phyloP scores from a whole-genome alignment of 1,139 yeast species.

The Magnusiomyces tetraspermus region DNA sequence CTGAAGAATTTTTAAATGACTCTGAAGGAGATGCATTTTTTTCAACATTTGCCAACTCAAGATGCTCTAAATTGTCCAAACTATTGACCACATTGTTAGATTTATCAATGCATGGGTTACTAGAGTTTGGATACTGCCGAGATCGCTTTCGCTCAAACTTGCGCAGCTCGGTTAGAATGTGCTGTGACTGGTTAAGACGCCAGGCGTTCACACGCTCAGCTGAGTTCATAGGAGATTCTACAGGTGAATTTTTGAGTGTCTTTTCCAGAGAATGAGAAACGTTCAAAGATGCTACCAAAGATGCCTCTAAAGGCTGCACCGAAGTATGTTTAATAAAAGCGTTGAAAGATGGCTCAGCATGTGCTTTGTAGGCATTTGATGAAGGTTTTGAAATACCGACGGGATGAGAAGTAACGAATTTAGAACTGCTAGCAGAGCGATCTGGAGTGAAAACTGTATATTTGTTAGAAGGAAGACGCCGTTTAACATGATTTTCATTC shows the following conservation, averaged over 20 bases:
- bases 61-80: neutral
- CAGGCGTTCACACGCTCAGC: constrained; percentile 34
- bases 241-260: neutral
- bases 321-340: no score
- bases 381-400: no score
- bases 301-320: neutral
- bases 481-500: no score
- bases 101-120: neutral
- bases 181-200: constrained; percentile 34
- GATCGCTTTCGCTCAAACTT: constrained; percentile 21
- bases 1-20: neutral
- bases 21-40: neutral
- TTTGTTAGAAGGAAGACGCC: no score
- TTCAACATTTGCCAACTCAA: neutral
- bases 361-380: no score
- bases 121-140: neutral
- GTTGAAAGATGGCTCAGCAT: no score
- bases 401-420: no score
- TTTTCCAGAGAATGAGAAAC: neutral
- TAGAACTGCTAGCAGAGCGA: no score
- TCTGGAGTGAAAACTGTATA: no score
- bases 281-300: neutral
- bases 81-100: neutral
- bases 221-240: constrained; percentile 15
- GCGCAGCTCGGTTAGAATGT: constrained; percentile 27